Conservation (phyloP, 768 basidiomycete species). For the Neoboletus subvelutipes region DNA sequence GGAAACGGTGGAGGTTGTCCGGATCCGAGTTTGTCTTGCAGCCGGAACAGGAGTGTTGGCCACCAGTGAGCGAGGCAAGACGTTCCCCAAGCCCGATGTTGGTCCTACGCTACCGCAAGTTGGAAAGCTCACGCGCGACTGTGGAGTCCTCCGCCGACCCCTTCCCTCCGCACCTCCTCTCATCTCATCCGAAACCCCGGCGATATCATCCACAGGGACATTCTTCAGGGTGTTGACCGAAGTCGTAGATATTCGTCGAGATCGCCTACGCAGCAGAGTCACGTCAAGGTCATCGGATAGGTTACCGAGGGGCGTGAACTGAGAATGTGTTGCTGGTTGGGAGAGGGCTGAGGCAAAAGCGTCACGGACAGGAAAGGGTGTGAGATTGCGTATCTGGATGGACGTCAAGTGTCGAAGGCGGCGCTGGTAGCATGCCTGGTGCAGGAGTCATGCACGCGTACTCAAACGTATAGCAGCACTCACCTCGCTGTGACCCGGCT, state of each 20-base stretch:
- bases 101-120: slow-evolving; percentile 18
- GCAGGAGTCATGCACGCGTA: not conserved
- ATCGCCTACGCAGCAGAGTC: slow-evolving; percentile 54
- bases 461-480: slow-evolving; percentile 1
- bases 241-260: slow-evolving; percentile 58
- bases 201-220: slow-evolving; percentile 46
- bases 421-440: slow-evolving; percentile 43
- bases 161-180: slow-evolving; percentile 30
- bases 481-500: slow-evolving; percentile 13
- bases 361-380: slow-evolving; percentile 82
- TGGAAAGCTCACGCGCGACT: slow-evolving; percentile 45
- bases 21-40: slow-evolving; percentile 39
- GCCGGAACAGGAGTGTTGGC: slow-evolving; percentile 28
- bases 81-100: slow-evolving; percentile 9
- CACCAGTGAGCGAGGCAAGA: slow-evolving; percentile 18
- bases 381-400: slow-evolving; percentile 76
- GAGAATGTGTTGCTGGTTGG: slow-evolving; percentile 62
- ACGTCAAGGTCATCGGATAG: slow-evolving; percentile 72
- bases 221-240: slow-evolving; percentile 53
- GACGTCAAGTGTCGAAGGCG: slow-evolving; percentile 72
- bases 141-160: slow-evolving; percentile 41
- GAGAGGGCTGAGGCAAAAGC: slow-evolving; percentile 67
- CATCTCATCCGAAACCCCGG: slow-evolving; percentile 25
- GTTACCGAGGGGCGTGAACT: slow-evolving; percentile 56
- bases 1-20: slow-evolving; percentile 56